These are phyloP conservation scores for Euryodendron excelsum DNA, from an alignment of 148 eudicot genomes.

Conservation along the genomic window DNA sequence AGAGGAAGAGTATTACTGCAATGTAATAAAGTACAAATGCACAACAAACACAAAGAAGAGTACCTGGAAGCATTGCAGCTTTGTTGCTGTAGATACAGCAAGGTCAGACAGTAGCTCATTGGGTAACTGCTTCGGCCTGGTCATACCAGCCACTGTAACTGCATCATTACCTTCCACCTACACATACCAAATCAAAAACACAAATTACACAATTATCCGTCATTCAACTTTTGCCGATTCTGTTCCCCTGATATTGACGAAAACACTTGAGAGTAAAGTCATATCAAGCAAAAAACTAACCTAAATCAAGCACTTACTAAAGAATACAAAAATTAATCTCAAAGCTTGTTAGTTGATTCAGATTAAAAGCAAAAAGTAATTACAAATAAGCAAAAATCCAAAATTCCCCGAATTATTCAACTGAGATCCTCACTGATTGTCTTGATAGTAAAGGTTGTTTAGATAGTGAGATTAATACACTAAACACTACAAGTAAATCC, in stretches of 20 bases:
- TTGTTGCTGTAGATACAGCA: slow-evolving; percentile 85
- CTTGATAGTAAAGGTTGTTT: no score
- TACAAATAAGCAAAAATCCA: not conserved
- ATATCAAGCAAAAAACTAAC: not conserved
- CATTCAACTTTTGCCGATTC: not conserved
- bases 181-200: slow-evolving; percentile 6
- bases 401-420: not conserved
- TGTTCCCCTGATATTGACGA: not conserved
- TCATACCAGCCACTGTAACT: slow-evolving; percentile 90
- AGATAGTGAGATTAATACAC: no score
- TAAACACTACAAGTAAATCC: no score
- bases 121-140: slow-evolving; percentile 84
- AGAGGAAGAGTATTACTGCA: not conserved
- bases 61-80: slow-evolving; percentile 93
- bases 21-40: not conserved
- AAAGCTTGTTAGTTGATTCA: not conserved
- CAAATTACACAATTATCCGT: slow-evolving; percentile 5
- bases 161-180: slow-evolving; percentile 97
- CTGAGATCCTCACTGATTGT: not conserved
- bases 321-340: not conserved
- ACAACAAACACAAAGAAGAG: not conserved
- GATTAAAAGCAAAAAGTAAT: not conserved
- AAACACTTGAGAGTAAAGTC: not conserved
- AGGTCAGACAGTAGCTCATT: slow-evolving; percentile 82
- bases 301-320: not conserved